Base-by-base conservation (phyloP, 768 basidiomycete species). In the Trametes elegans region DNA sequence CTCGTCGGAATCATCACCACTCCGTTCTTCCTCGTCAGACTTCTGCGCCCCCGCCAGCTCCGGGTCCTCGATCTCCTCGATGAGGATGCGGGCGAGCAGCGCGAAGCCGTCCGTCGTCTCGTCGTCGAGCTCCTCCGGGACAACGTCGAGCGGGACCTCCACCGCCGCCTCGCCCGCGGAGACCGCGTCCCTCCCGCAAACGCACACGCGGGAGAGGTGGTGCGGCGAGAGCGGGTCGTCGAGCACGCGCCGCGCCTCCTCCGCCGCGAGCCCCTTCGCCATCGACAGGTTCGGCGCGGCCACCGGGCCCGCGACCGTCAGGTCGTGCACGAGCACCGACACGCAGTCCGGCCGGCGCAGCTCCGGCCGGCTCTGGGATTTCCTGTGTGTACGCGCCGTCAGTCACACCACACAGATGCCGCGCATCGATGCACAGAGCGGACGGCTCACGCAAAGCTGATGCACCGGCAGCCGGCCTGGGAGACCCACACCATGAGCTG, bases 401-500 rank as follows among this genome's bases (percentile, higher is more conserved):
- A 62, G 13, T 21, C 60, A 31, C 70, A 55, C 29, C 47, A 40
- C 50, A 49, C 49, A 65, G 70, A 56, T 65, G 71, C 27, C 45
- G 49, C 24, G 35, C 16, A n/a, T n/a, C n/a, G n/a, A 52, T 21
- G n/a, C 16, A 43, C 39, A 34, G 27, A 18, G n/a, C n/a, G n/a
- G n/a, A n/a, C 21, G 34, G 74, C 77, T 65, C 61, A 78, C 82
- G 68, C 68, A 61, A 80, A 79, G 38, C 68, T 69, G 34, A 79
- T 71, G 41, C 69, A 74, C 29, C 66, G 74, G 60, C 91, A 93
- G 0, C 87, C 86, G 10, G 70, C 62, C 29, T 72, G 68, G 1
- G 79, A 81, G 1, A 80, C 71, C 87, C 87, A 93, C 32, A 85
- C 73, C 71, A 83, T 74, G 49, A 95, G 71, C 55, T 84, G 80